These are phyloP conservation scores for Diplosphaera chodatii DNA, from an alignment of 139 green algal species.

Conservation along the genomic window DNA sequence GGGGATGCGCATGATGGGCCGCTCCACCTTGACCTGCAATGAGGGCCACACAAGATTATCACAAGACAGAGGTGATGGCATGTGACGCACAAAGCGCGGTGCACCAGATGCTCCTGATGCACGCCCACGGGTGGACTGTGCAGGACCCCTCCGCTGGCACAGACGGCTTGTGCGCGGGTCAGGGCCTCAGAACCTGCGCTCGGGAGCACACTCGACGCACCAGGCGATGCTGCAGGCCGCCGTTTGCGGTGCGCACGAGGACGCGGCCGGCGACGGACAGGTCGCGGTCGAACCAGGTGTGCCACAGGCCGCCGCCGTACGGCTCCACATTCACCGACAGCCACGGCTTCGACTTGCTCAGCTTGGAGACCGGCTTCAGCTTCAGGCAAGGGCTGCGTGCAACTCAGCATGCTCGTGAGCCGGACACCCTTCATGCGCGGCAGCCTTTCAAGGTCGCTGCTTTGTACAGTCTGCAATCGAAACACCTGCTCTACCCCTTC, in stretches of 20 bases:
- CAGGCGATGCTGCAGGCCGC: conserved; percentile 28
- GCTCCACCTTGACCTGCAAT: conserved; percentile 50
- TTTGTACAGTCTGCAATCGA: no score
- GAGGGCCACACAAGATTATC: not conserved
- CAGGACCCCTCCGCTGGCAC: no score
- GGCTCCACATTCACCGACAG: conserved; percentile 81
- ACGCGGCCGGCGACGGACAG: conserved; percentile 81
- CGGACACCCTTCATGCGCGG: no score
- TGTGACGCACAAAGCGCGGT: no score
- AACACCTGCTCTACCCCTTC: no score
- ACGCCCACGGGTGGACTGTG: no score
- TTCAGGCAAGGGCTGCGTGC: conserved; percentile 70
- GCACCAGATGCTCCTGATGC: no score
- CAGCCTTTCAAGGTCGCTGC: not conserved
- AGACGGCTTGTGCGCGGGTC: no score
- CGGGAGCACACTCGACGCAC: no score
- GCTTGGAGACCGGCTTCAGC: conserved; percentile 72
- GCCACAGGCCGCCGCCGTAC: conserved; percentile 94
- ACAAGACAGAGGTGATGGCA: no score
- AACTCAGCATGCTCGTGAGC: not conserved
- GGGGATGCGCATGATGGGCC: conserved; percentile 82
- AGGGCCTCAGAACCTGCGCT: no score
- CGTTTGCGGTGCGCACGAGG: conserved; percentile 37
- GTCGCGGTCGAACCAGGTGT: conserved; percentile 98
- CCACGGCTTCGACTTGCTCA: conserved; percentile 45